These are phyloP conservation scores for Aspergillus sparsus DNA, from an alignment of 495 filamentous ascomycete species.

Conservation along the genomic window DNA sequence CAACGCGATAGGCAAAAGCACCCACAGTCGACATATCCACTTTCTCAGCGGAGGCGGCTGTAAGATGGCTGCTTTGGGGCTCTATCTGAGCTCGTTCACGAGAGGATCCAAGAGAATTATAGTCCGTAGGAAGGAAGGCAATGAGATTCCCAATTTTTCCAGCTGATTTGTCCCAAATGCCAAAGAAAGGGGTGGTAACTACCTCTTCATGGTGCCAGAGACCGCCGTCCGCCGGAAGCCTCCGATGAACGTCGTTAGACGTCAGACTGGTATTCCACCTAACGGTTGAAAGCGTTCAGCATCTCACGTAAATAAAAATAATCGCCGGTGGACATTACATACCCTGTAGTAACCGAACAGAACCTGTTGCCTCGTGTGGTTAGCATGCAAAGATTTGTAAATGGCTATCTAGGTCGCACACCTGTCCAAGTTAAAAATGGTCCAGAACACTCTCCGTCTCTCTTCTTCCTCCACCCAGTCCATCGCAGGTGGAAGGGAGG, in stretches of 20 bases:
- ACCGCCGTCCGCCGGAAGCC: constrained; percentile 1
- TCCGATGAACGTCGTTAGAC: constrained; percentile 4
- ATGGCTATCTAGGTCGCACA: background rate
- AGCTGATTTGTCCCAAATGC: constrained; percentile 3
- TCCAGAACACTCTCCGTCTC: constrained; percentile 4
- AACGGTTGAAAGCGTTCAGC: background rate
- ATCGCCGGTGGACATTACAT: background rate
- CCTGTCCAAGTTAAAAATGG: constrained; percentile 9
- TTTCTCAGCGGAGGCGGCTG: background rate
- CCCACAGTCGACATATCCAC: constrained; percentile 4
- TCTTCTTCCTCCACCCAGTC: constrained; percentile 6
- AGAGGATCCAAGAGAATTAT: background rate
- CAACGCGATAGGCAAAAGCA: constrained; percentile 3
- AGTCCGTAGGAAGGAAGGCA: constrained; percentile 3
- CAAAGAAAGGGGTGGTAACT: constrained; percentile 4
- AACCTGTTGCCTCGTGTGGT: background rate
- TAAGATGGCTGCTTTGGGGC: background rate
- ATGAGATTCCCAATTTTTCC: constrained; percentile 8
- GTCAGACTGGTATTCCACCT: constrained; percentile 8
- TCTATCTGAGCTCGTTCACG: background rate
- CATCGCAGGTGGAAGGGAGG: background rate
- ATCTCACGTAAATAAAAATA: background rate
- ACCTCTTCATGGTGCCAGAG: constrained; percentile 2
- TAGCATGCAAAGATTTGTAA: background rate
- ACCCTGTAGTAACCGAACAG: background rate